Evolutionary conservation across 2,329 filamentous ascomycete genomes (phyloP).

Genomic region (Paecilomyces fulvus): DNA sequence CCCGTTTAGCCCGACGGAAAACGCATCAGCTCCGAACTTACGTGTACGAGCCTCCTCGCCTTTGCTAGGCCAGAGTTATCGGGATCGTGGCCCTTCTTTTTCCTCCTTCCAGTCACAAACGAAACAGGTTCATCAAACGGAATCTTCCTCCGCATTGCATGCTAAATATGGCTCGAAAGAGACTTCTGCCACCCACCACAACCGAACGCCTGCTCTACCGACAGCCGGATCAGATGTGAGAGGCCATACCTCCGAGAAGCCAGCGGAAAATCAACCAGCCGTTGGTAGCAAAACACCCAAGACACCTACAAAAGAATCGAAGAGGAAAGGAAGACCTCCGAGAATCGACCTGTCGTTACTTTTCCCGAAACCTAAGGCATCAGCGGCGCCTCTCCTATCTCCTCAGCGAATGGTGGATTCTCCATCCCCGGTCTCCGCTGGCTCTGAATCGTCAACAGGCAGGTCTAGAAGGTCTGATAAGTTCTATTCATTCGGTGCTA

Average conservation of each 20-base stretch:
- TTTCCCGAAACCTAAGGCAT: slow-evolving; percentile 32
- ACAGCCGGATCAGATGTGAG: background rate
- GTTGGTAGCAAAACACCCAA: slow-evolving; percentile 1
- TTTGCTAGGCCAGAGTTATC: slow-evolving; percentile 9
- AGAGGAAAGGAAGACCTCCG: slow-evolving; percentile 29
- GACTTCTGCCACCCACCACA: slow-evolving; percentile 5
- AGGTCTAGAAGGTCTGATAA: slow-evolving; percentile 13
- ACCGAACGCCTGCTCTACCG: slow-evolving; percentile 4
- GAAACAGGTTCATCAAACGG: slow-evolving; percentile 3
- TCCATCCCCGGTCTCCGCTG: slow-evolving; percentile 29
- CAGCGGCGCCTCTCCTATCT: slow-evolving; percentile 27
- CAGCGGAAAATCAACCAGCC: slow-evolving; percentile 3
- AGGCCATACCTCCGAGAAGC: background rate
- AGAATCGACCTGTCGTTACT: slow-evolving; percentile 35
- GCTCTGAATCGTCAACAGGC: slow-evolving; percentile 22
- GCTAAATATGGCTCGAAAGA: slow-evolving; percentile 1
- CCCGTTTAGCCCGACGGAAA: background rate
- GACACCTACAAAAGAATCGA: slow-evolving; percentile 21
- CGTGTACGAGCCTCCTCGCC: slow-evolving; percentile 10
- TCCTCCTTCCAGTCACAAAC: slow-evolving; percentile 1
- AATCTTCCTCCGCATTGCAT: slow-evolving; percentile 2
- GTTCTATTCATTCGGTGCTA: slow-evolving; percentile 12
- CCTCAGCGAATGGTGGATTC: slow-evolving; percentile 34
- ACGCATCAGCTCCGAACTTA: slow-evolving; percentile 2
- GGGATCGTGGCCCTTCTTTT: slow-evolving; percentile 1